phyloP scores from a whole-genome alignment of 2,329 filamentous ascomycete species.

The Coniochaeta ligniaria region DNA sequence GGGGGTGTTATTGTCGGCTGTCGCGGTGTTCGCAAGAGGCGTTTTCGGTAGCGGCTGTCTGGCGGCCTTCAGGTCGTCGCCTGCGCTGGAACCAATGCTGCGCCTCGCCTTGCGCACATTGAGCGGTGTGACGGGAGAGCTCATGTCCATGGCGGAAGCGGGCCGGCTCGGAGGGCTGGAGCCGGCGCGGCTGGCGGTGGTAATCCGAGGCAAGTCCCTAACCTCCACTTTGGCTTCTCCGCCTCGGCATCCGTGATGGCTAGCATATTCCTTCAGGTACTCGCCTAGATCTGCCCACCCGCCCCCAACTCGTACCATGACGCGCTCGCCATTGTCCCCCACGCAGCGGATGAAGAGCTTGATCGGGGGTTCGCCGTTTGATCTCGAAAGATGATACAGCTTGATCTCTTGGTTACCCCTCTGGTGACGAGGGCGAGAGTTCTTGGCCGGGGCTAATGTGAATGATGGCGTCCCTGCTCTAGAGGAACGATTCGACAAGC shows the following conservation, averaged over 20 bases:
- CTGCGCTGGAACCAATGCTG: slow-evolving; percentile 29
- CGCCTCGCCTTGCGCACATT: slow-evolving; percentile 46
- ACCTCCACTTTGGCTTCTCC: slow-evolving; percentile 51
- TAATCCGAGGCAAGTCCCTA: slow-evolving; percentile 35
- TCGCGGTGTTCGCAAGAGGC: slow-evolving; percentile 31
- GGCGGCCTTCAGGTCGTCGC: slow-evolving; percentile 12
- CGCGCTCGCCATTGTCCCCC: slow-evolving; percentile 80
- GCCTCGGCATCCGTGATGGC: slow-evolving; percentile 73
- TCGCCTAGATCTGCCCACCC: slow-evolving; percentile 98
- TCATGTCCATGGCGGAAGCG: slow-evolving; percentile 26
- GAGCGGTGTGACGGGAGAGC: slow-evolving; percentile 37
- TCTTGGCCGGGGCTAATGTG: slow-evolving; percentile 56
- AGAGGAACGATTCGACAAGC: slow-evolving; percentile 30
- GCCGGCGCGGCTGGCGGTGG: slow-evolving; percentile 17
- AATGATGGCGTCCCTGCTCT: slow-evolving; percentile 60
- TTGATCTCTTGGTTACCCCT: slow-evolving; percentile 68
- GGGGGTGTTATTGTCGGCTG: slow-evolving; percentile 30
- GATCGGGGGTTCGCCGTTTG: slow-evolving; percentile 78
- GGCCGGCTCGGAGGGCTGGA: slow-evolving; percentile 28
- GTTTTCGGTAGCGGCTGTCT: slow-evolving; percentile 17
- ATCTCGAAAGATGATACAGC: slow-evolving; percentile 83
- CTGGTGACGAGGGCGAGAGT: slow-evolving; percentile 37
- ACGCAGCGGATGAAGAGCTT: slow-evolving; percentile 93
- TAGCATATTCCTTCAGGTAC: slow-evolving; percentile 88
- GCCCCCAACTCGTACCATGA: slow-evolving; percentile 96